Percentiles rank a stretch among this genome's conserved stretches.
These are phyloP conservation scores for Colletotrichum eremochloae DNA, from an alignment of 2,329 filamentous ascomycete species.

Conservation along the genomic window DNA sequence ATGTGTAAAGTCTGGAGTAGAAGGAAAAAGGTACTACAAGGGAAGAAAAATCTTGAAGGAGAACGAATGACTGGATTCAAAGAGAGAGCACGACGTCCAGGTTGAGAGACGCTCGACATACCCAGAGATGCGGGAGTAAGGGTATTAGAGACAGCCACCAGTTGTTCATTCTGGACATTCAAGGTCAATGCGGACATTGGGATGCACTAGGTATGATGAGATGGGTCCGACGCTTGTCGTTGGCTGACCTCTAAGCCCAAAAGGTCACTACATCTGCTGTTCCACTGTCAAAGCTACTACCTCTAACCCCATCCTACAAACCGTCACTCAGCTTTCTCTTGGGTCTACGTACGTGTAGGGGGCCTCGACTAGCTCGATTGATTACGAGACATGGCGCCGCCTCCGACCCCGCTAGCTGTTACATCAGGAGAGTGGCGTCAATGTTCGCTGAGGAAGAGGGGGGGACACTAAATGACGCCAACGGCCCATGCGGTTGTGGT, in stretches of 20 bases:
- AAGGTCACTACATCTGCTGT: not conserved
- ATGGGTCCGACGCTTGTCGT: constrained; percentile 37
- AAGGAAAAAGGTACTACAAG: not conserved
- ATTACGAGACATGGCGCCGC: constrained; percentile 28
- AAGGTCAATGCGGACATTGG: constrained; percentile 41
- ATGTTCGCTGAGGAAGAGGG: constrained; percentile 3
- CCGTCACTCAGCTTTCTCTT: not conserved
- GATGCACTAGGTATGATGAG: constrained; percentile 39
- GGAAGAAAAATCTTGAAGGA: not conserved
- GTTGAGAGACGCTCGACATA: not conserved
- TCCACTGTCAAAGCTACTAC: constrained; percentile 23
- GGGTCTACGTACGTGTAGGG: constrained; percentile 7
- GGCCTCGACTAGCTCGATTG: constrained; percentile 16
- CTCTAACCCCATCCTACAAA: not conserved
- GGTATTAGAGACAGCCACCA: constrained; percentile 36
- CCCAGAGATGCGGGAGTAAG: constrained; percentile 21
- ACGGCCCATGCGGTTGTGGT: constrained; percentile 33
- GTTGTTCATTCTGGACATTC: not conserved
- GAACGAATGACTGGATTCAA: constrained; percentile 30
- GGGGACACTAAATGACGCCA: constrained; percentile 28
- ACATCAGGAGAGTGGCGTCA: constrained; percentile 26
- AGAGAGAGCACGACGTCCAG: not conserved
- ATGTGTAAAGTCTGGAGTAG: not conserved
- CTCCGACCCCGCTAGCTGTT: constrained; percentile 33
- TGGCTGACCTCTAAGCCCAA: constrained; percentile 26